phyloP scores from a whole-genome alignment of 352 stramenopile genomes.

The Bremia lactucae region DNA sequence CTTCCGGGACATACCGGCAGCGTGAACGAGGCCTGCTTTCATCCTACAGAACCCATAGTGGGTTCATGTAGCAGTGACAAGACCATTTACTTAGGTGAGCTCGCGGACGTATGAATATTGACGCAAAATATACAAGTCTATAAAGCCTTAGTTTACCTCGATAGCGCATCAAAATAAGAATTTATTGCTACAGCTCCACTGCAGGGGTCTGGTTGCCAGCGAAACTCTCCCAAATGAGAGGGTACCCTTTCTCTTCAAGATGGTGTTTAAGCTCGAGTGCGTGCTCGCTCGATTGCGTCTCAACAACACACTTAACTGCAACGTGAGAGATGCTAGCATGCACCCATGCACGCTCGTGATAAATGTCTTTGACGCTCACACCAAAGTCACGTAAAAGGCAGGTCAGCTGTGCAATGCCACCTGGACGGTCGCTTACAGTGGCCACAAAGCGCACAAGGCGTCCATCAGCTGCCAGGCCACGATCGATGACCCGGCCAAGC shows the following conservation, averaged over 20 bases:
- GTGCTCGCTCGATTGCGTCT: slow-evolving; percentile 91
- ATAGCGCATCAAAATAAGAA: too few relatives aligned
- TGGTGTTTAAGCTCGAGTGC: slow-evolving; percentile 79
- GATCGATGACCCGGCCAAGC: slow-evolving; percentile 92
- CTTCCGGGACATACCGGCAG: slow-evolving; percentile 89
- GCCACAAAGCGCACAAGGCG: slow-evolving; percentile 93
- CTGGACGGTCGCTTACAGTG: slow-evolving; percentile 92
- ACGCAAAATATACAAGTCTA: too few relatives aligned
- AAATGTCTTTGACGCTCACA: slow-evolving; percentile 95
- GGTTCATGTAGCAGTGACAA: slow-evolving; percentile 82
- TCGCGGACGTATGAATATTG: slow-evolving; percentile 34
- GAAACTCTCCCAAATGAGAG: slow-evolving; percentile 74
- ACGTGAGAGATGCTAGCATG: slow-evolving; percentile 92
- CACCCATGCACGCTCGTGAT: slow-evolving; percentile 94
- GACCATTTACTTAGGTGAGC: slow-evolving; percentile 76
- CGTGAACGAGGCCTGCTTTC: slow-evolving; percentile 91
- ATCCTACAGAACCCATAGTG: slow-evolving; percentile 77
- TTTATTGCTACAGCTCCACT: slow-evolving; percentile 27
- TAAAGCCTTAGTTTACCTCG: too few relatives aligned
- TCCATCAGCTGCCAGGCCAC: slow-evolving; percentile 93
- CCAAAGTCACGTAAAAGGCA: slow-evolving; percentile 82
- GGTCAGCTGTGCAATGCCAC: slow-evolving; percentile 89
- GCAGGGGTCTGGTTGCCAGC: slow-evolving; percentile 5
- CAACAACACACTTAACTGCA: slow-evolving; percentile 92
- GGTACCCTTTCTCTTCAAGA: slow-evolving; percentile 80